Percentiles rank a stretch among this genome's conserved stretches.
Conservation (phyloP, 345 rosid species). For the Aquilaria yunnanensis region DNA sequence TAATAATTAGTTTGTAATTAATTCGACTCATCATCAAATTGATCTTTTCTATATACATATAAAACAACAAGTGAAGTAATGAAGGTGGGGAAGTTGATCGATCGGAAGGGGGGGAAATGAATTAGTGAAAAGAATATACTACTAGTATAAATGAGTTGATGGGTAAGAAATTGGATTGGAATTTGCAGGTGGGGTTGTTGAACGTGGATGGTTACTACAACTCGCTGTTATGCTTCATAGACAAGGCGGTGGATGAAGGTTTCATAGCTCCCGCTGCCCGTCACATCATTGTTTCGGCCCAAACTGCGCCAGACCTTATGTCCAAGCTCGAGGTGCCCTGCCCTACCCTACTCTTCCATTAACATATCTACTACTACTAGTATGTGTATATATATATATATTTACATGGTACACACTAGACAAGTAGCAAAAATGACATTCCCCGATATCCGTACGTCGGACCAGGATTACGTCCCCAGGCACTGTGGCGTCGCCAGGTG, state of each 20-base stretch:
- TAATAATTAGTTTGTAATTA: background rate
- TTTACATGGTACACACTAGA: background rate
- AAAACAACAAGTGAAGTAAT: too few relatives aligned
- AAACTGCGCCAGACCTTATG: conserved; percentile 64
- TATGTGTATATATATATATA: too few relatives aligned
- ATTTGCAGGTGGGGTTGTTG: conserved; percentile 55
- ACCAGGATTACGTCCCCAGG: conserved; percentile 50
- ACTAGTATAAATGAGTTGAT: too few relatives aligned
- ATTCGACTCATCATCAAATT: too few relatives aligned
- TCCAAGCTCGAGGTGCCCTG: conserved; percentile 57
- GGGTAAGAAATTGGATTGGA: too few relatives aligned
- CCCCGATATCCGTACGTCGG: background rate
- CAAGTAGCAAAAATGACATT: background rate
- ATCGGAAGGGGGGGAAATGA: too few relatives aligned
- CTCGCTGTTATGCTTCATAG: conserved; percentile 62
- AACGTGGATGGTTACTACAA: conserved; percentile 78
- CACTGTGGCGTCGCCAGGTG: conserved; percentile 50
- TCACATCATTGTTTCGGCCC: conserved; percentile 69
- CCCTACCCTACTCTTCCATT: background rate
- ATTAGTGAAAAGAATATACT: too few relatives aligned
- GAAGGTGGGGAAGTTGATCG: too few relatives aligned
- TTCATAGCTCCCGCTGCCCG: conserved; percentile 68
- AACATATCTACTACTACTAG: background rate
- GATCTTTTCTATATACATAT: too few relatives aligned
- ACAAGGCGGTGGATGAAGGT: conserved; percentile 83